A percentile compares a stretch with the other conserved stretches of the same genome.
phyloP scores from a whole-genome alignment of 352 stramenopile genomes.

The Globisporangium barbulae region DNA sequence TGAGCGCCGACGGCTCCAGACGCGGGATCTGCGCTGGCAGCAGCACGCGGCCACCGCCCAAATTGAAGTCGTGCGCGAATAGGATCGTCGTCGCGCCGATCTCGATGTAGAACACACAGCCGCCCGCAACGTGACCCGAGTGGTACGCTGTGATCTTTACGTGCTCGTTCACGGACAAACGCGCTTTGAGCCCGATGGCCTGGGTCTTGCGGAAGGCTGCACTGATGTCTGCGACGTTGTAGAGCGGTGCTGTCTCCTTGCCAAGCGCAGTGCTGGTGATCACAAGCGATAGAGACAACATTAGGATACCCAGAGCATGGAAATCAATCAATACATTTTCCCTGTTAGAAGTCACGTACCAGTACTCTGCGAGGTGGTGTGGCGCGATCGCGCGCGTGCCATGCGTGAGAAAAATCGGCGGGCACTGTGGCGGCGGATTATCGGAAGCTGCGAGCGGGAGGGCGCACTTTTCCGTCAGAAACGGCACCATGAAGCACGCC shows the following conservation, averaged over 20 bases:
- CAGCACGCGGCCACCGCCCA: conserved; percentile 65
- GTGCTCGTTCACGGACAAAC: conserved; percentile 54
- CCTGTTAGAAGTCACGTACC: conserved; percentile 25
- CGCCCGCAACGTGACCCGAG: conserved; percentile 70
- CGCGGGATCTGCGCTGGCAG: conserved; percentile 67
- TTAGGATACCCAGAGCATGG: not conserved
- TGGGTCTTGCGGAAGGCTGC: conserved; percentile 50
- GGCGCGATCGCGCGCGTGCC: conserved; percentile 68
- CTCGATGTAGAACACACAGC: conserved; percentile 75
- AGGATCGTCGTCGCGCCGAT: conserved; percentile 68
- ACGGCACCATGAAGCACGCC: conserved; percentile 71
- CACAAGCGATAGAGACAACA: not conserved
- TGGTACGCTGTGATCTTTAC: conserved; percentile 82
- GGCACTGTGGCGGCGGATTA: conserved; percentile 20
- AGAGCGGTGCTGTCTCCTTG: conserved; percentile 48
- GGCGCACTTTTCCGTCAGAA: conserved; percentile 57
- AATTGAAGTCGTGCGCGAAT: conserved; percentile 79
- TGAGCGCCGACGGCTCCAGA: conserved; percentile 49
- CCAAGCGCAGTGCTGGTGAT: conserved; percentile 33
- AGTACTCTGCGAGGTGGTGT: conserved; percentile 73
- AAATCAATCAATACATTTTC: too few relatives aligned
- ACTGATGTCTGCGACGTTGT: conserved; percentile 57
- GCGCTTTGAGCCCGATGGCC: conserved; percentile 47
- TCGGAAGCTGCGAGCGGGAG: conserved; percentile 14
- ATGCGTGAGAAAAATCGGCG: conserved; percentile 71